A percentile compares a stretch with the other conserved stretches of the same genome.
phyloP scores from a whole-genome alignment of 2,329 filamentous ascomycete species.

The Colletotrichum filicis region DNA sequence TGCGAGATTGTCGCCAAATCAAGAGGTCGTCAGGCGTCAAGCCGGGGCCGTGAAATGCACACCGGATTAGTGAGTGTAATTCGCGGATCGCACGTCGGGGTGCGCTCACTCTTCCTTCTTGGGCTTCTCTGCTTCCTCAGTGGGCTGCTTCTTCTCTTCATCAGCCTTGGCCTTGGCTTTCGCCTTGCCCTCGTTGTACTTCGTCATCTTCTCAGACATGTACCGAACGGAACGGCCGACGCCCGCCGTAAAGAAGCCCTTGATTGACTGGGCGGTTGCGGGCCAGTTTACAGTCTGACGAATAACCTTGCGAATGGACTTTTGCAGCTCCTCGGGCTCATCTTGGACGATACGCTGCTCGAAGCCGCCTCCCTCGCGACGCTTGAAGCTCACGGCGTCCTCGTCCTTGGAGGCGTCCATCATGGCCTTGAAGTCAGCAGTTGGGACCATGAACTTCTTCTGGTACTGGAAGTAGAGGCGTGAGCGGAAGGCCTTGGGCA shows the following conservation, averaged over 20 bases:
- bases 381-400: constrained; percentile 72
- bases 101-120: constrained; percentile 16
- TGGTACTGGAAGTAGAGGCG: constrained; percentile 97
- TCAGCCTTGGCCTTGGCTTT: constrained; percentile 41
- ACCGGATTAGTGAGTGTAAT: background rate
- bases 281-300: constrained; percentile 93
- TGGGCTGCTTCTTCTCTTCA: constrained; percentile 38
- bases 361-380: constrained; percentile 83
- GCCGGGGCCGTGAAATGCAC: background rate
- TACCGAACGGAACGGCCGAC: constrained; percentile 78
- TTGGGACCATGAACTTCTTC: constrained; percentile 87
- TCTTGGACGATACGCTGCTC: constrained; percentile 85
- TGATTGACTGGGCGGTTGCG: constrained; percentile 86
- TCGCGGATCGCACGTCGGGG: background rate
- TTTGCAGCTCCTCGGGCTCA: constrained; percentile 72
- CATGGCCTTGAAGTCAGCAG: constrained; percentile 85
- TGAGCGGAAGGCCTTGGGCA: constrained; percentile 87
- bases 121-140: background rate
- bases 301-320: constrained; percentile 80
- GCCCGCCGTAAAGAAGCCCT: constrained; percentile 85
- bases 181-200: constrained; percentile 63
- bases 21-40: background rate
- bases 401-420: constrained; percentile 81
- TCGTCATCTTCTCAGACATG: constrained; percentile 81
- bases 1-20: background rate